These are phyloP conservation scores for Anthoceros angustus DNA, from an alignment of 225 moss, liverwort and hornwort species.

Conservation along the genomic window DNA sequence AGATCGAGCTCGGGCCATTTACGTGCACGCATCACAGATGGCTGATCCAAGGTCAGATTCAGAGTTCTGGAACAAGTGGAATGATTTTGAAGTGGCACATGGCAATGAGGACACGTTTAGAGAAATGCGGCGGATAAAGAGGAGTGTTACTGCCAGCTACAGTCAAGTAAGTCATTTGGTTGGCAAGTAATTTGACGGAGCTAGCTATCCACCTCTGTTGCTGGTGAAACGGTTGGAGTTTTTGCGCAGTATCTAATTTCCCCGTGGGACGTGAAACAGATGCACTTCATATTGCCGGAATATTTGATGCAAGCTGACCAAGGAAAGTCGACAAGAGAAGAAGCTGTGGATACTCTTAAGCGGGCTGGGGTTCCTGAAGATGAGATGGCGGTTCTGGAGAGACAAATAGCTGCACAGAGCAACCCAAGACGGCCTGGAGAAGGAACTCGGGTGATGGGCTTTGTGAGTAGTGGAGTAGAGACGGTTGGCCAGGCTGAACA, in stretches of 20 bases:
- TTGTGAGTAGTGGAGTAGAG: constrained; percentile 73
- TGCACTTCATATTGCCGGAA: constrained; percentile 96
- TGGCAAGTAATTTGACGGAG: not conserved
- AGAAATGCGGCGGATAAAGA: constrained; percentile 91
- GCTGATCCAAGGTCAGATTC: constrained; percentile 92
- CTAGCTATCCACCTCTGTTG: not conserved
- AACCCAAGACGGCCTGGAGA: constrained; percentile 30
- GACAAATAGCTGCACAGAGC: constrained; percentile 51
- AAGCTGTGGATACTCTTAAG: constrained; percentile 80
- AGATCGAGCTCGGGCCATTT: constrained; percentile 81
- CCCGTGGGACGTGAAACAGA: constrained; percentile 30
- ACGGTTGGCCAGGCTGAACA: constrained; percentile 24
- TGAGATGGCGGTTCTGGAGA: constrained; percentile 93
- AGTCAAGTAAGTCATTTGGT: constrained; percentile 44
- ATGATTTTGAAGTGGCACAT: constrained; percentile 95
- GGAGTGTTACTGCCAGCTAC: constrained; percentile 96
- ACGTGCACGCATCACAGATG: constrained; percentile 86
- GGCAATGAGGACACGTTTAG: constrained; percentile 98
- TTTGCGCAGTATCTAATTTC: not conserved
- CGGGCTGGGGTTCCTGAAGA: constrained; percentile 86
- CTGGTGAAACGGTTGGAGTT: not conserved
- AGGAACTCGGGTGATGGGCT: constrained; percentile 77
- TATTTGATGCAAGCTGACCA: constrained; percentile 78
- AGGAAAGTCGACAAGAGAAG: constrained; percentile 74
- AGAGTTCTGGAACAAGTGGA: constrained; percentile 98